Percentiles rank a stretch among this genome's conserved stretches.
Evolutionary conservation across 2,329 filamentous ascomycete species (phyloP).

Genomic region (Penicillium sclerotigenum): DNA sequence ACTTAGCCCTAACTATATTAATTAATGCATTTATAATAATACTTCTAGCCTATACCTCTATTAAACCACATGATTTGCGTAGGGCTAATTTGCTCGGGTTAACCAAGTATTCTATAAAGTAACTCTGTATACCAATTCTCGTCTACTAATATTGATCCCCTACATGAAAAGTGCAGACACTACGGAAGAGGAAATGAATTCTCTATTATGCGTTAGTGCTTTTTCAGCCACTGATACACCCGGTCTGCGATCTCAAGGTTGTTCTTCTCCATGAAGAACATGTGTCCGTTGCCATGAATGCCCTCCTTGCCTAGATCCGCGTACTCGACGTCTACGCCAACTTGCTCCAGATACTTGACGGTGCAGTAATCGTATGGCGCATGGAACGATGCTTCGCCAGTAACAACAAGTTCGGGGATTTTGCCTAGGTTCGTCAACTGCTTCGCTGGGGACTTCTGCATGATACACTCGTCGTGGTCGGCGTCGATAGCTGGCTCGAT

Average conservation of each 20-base stretch:
- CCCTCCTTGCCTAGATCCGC: conserved; percentile 45
- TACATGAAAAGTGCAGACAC: too few relatives aligned
- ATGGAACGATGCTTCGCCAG: conserved; percentile 55
- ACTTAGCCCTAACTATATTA: too few relatives aligned
- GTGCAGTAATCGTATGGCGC: conserved; percentile 56
- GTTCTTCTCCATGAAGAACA: conserved; percentile 37
- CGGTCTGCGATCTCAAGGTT: conserved; percentile 9
- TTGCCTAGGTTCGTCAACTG: conserved; percentile 49
- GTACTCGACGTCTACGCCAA: conserved; percentile 47
- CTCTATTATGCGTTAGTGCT: not conserved
- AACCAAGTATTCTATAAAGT: too few relatives aligned
- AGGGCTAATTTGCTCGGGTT: too few relatives aligned
- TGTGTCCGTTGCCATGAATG: conserved; percentile 55
- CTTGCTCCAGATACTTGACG: conserved; percentile 52
- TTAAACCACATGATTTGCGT: too few relatives aligned
- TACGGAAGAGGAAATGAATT: not conserved
- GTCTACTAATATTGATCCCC: too few relatives aligned
- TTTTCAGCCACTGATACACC: conserved; percentile 3
- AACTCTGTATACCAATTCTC: too few relatives aligned
- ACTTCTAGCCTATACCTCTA: too few relatives aligned
- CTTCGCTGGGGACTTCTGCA: conserved; percentile 41
- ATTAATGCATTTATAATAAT: too few relatives aligned
- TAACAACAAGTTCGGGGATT: conserved; percentile 52
- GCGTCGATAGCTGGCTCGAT: not conserved
- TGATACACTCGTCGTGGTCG: conserved; percentile 32